These are phyloP conservation scores for Nemophila menziesii DNA, from an alignment of 257 asterid species.

Conservation along the genomic window DNA sequence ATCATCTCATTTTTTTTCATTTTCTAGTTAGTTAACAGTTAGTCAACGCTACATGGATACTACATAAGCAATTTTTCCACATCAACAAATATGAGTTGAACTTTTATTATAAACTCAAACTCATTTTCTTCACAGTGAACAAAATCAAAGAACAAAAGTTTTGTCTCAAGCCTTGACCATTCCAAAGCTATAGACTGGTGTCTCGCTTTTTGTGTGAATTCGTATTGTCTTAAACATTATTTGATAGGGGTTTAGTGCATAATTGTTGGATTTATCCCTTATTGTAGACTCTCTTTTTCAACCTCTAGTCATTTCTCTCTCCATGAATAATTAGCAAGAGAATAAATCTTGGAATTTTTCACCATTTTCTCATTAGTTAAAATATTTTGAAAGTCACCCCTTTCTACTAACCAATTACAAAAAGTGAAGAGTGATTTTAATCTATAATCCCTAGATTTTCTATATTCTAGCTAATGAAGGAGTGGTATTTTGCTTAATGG, in stretches of 20 bases:
- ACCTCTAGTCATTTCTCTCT: constrained; percentile 1
- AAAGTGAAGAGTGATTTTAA: constrained; percentile 5
- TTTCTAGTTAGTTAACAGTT: no score
- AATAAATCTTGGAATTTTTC: constrained; percentile 15
- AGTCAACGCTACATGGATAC: no score
- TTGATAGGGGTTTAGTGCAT: no score
- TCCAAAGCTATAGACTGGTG: not conserved
- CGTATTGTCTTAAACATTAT: no score
- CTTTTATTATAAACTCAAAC: no score
- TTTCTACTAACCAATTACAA: constrained; percentile 5
- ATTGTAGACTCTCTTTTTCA: not conserved
- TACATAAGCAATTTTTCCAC: no score
- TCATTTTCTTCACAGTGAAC: no score
- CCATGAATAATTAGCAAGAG: constrained; percentile 8
- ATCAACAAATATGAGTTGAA: no score
- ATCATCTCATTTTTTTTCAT: no score
- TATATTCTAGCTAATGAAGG: constrained; percentile 2
- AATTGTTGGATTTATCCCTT: no score
- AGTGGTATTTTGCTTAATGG: constrained; percentile 23
- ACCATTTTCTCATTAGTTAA: constrained; percentile 11
- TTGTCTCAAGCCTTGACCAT: not conserved
- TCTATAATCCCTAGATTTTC: not conserved
- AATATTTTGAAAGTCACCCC: constrained; percentile 24
- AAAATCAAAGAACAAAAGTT: no score
- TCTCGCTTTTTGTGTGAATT: no score